These are phyloP conservation scores for Aleurites moluccanus DNA, from an alignment of 441 rosid species.

Conservation along the genomic window DNA sequence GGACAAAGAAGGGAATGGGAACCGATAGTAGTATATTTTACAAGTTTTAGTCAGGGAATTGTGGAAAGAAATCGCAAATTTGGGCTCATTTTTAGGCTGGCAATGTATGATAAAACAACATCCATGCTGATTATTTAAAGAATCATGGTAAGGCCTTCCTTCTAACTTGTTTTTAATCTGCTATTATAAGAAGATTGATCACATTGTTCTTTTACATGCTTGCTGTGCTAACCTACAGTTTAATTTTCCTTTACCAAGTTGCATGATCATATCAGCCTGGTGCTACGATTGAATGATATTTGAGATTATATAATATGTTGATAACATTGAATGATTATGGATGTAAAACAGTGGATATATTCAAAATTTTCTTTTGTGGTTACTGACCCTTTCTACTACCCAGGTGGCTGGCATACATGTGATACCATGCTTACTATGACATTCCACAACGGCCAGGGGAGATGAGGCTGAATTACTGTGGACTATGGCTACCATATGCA, in stretches of 20 bases:
- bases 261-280: background rate
- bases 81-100: conserved; percentile 3
- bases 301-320: background rate
- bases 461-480: conserved; percentile 1
- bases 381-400: background rate
- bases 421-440: background rate
- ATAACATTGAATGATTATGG: background rate
- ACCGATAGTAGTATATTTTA: conserved; percentile 26
- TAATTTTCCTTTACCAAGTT: background rate
- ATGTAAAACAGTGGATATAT: background rate
- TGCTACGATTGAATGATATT: background rate
- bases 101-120: background rate
- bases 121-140: conserved; percentile 5
- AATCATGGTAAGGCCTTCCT: conserved; percentile 24
- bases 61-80: background rate
- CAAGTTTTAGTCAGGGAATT: background rate
- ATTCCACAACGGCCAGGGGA: background rate
- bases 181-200: background rate
- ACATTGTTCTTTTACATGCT: background rate
- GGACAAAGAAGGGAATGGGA: conserved; percentile 35
- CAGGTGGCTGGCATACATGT: conserved; percentile 12
- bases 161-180: background rate
- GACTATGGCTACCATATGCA: background rate
- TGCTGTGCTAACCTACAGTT: background rate
- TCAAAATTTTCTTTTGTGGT: conserved; percentile 7